A percentile compares a stretch with the other conserved stretches of the same genome.
phyloP scores from a whole-genome alignment of 2,329 filamentous ascomycete genomes.

The Diaporthe batatas region DNA sequence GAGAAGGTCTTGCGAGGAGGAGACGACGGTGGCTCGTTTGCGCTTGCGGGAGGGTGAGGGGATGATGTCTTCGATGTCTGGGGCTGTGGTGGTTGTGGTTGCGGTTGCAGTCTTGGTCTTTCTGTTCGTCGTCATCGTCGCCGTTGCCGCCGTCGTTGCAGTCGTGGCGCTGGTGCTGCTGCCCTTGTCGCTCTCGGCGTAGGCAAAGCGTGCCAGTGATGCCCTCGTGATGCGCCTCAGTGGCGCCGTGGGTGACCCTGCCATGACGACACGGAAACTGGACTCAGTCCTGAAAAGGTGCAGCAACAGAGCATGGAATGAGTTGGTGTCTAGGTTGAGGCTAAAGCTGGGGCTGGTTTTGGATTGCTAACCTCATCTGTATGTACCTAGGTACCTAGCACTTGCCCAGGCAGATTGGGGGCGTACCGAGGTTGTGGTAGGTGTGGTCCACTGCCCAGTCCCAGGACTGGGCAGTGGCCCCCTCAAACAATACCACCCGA shows the following conservation, averaged over 20 bases:
- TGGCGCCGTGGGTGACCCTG: conserved; percentile 45
- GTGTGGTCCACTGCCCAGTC: no score
- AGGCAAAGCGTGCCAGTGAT: conserved; percentile 62
- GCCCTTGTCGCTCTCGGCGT: conserved; percentile 45
- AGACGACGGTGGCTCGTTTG: conserved; percentile 45
- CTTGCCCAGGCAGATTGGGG: neutral
- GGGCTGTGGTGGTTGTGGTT: conserved; percentile 43
- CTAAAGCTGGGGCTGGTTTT: neutral
- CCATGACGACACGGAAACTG: no score
- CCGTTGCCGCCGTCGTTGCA: conserved; percentile 20
- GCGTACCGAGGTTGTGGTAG: neutral
- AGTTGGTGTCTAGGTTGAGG: neutral
- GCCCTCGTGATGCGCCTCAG: conserved; percentile 64
- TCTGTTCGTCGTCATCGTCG: conserved; percentile 43
- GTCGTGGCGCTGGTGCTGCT: no score
- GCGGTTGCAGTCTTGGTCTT: neutral
- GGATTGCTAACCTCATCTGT: neutral
- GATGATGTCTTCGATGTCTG: conserved; percentile 54
- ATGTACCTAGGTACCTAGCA: neutral
- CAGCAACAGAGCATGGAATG: no score
- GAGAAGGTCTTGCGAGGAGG: neutral
- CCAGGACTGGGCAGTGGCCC: neutral
- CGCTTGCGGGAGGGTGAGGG: conserved; percentile 49
- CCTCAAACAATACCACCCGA: no score
- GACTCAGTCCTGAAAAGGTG: neutral